Evolutionary conservation across 495 filamentous ascomycete genomes (phyloP), one percentile per base, ranked within the genome.

Genomic region (Penicillium tannophilum): DNA sequence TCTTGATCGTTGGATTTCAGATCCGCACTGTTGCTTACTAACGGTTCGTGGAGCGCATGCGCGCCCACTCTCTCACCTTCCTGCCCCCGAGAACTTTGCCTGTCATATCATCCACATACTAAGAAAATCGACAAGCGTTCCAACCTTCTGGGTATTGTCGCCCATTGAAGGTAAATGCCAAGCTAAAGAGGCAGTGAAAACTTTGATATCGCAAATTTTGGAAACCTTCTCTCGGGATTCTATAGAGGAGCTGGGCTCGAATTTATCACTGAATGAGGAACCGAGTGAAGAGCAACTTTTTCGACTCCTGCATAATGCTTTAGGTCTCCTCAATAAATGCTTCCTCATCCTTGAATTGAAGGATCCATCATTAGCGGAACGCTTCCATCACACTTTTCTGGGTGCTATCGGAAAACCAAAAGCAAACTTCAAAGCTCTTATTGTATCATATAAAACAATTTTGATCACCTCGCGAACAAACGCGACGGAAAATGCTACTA

Each of bases 261-360:
- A 31, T n/a, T n/a, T n/a, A 31, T 31, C 30, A 4, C 30, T 8
- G 6, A 7, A n/a, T n/a, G n/a, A n/a, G n/a, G n/a, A n/a, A n/a
- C n/a, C 11, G 6, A 49, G 3, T 16, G 46, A 49, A n/a, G 46
- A 31, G n/a, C 19, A 30, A 31, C 20, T 49, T 1, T n/a, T 49
- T 6, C 2, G 30, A 10, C 23, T 26, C 6, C 30, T 49, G 23
- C 14, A 28, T 6, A 4, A 14, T 12, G 12, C 16, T 10, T 20
- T 49, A 30, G 11, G 14, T 41, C 33, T 5, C 24, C 50, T 53
- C 35, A 4, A 39, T 11, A n/a, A 53, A 53, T 53, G 50, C 19
- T 53, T 53, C n/a, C 10, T 53, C n/a, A 24, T 53, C 17, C 20
- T 39, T 53, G 50, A 53, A 11, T 6, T 41, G 16, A 53, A 42